Evolutionary conservation across 2,329 filamentous ascomycete species (phyloP).

Genomic region (Paramyrothecium roridum): DNA sequence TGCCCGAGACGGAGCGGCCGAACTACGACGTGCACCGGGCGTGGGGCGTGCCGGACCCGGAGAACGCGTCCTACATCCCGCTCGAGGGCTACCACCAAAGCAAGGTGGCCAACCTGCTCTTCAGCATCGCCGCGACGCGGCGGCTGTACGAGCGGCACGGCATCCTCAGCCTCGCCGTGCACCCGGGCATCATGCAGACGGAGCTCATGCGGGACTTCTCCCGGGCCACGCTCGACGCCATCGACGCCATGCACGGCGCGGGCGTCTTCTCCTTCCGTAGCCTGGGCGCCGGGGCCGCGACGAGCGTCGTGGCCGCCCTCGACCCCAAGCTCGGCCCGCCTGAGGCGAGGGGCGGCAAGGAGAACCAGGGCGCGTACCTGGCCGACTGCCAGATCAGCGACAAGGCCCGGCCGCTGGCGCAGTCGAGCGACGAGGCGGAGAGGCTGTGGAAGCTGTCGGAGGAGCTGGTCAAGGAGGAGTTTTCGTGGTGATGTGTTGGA

Average conservation of each 20-base stretch:
- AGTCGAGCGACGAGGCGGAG: slow-evolving; percentile 21
- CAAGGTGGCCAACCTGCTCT: slow-evolving; percentile 21
- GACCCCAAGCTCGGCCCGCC: slow-evolving; percentile 10
- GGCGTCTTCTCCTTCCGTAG: slow-evolving; percentile 13
- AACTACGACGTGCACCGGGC: slow-evolving; percentile 1
- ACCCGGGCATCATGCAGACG: slow-evolving; percentile 28
- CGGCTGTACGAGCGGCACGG: slow-evolving; percentile 22
- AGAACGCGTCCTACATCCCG: slow-evolving; percentile 12
- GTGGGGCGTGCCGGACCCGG: slow-evolving; percentile 10
- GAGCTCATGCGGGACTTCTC: slow-evolving; percentile 20
- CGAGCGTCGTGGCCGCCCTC: slow-evolving; percentile 27
- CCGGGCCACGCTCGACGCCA: slow-evolving; percentile 4
- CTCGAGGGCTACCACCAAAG: slow-evolving; percentile 19
- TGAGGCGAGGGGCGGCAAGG: slow-evolving; percentile 5
- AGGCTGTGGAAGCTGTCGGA: slow-evolving; percentile 28
- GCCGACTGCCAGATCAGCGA: slow-evolving; percentile 18
- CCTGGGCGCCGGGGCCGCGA: slow-evolving; percentile 23
- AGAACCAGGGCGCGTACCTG: slow-evolving; percentile 22
- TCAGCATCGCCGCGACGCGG: slow-evolving; percentile 13
- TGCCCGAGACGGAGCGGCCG: slow-evolving; percentile 11
- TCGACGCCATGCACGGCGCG: slow-evolving; percentile 11
- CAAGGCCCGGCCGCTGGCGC: slow-evolving; percentile 4
- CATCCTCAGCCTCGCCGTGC: slow-evolving; percentile 22
- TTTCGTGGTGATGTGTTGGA: slow-evolving; percentile 14
- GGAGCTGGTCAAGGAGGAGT: slow-evolving; percentile 25